Conservation (phyloP, 208 protist genomes). For the Herpetomonas tarakana region DNA sequence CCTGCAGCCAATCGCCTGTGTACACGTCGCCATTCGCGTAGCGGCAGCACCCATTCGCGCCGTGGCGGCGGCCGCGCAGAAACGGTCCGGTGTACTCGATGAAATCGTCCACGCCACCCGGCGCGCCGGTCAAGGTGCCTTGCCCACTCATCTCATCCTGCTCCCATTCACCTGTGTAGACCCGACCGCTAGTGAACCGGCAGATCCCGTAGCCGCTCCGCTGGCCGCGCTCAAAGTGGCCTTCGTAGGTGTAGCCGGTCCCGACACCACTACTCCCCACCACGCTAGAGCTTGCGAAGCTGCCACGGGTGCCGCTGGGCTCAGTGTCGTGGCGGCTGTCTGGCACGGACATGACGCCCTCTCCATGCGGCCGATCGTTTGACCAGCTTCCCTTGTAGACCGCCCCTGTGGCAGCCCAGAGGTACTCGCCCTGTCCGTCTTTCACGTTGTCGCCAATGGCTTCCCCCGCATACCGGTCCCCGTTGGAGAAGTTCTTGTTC, state of each 20-base stretch:
- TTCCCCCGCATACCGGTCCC: conserved; percentile 64
- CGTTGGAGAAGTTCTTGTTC: conserved; percentile 68
- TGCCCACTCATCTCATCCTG: conserved; percentile 77
- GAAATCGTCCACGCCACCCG: conserved; percentile 53
- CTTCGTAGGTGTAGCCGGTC: conserved; percentile 68
- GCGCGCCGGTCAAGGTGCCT: conserved; percentile 47
- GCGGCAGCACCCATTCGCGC: conserved; percentile 47
- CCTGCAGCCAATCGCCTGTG: conserved; percentile 58
- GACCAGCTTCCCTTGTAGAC: conserved; percentile 57
- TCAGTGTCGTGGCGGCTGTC: neutral
- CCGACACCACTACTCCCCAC: conserved; percentile 9
- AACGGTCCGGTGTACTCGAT: conserved; percentile 70
- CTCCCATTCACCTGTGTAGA: conserved; percentile 81
- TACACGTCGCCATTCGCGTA: conserved; percentile 77
- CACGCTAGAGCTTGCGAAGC: neutral
- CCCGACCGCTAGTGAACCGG: conserved; percentile 62
- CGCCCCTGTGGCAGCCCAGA: conserved; percentile 48
- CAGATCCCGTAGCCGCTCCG: conserved; percentile 72
- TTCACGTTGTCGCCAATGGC: conserved; percentile 61
- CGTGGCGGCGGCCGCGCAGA: conserved; percentile 44
- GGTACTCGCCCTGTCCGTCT: conserved; percentile 59
- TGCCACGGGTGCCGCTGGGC: neutral
- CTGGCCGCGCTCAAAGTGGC: conserved; percentile 48
- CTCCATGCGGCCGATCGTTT: conserved; percentile 52
- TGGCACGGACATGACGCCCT: conserved; percentile 52